These are phyloP conservation scores for Candida loeiensis DNA, from an alignment of 805 yeast species.

Conservation along the genomic window DNA sequence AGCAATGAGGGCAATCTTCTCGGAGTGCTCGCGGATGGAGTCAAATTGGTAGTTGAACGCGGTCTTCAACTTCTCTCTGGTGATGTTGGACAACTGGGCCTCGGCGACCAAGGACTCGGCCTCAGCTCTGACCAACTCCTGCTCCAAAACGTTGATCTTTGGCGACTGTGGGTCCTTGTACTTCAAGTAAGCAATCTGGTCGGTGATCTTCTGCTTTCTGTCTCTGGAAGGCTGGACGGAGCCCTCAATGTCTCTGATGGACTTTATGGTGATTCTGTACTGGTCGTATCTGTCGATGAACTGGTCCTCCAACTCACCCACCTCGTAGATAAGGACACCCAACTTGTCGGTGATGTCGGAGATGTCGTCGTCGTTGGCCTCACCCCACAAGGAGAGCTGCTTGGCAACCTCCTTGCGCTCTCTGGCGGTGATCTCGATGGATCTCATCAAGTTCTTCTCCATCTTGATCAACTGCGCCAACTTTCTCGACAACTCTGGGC, in stretches of 20 bases:
- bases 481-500: constrained; percentile 93
- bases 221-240: constrained; percentile 98
- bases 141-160: constrained; percentile 92
- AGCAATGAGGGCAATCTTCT: constrained; percentile 94
- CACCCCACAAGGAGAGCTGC: constrained; percentile 97
- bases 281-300: constrained; percentile 98
- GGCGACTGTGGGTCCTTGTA: constrained; percentile 98
- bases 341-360: constrained; percentile 95
- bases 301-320: constrained; percentile 97
- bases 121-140: constrained; percentile 98
- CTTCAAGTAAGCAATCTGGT: constrained; percentile 94
- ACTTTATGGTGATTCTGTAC: constrained; percentile 92
- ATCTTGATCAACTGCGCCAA: constrained; percentile 88
- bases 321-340: constrained; percentile 92
- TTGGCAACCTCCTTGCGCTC: constrained; percentile 96
- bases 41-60: constrained; percentile 97
- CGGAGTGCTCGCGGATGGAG: constrained; percentile 90
- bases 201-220: constrained; percentile 95
- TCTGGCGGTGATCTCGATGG: constrained; percentile 86
- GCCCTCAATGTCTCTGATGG: constrained; percentile 93
- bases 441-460: constrained; percentile 94
- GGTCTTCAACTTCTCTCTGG: constrained; percentile 96
- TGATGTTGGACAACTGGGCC: constrained; percentile 96
- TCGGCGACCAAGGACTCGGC: constrained; percentile 99
- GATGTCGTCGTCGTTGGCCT: constrained; percentile 94